phyloP scores from a whole-genome alignment of 1,284 basidiomycete genomes.

The Ustilago loliicola region DNA sequence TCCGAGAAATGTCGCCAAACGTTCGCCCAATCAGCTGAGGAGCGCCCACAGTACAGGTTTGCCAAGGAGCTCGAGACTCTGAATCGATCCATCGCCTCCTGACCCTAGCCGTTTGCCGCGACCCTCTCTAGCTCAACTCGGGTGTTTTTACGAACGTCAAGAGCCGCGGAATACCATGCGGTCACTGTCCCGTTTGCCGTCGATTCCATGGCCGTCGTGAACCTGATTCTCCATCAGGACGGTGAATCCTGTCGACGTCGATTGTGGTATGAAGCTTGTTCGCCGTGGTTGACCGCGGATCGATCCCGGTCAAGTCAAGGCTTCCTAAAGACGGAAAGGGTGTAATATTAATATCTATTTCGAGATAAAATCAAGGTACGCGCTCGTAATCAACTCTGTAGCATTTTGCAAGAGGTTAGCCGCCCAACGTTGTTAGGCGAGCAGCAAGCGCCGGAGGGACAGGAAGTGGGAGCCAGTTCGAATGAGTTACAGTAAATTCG shows the following conservation, averaged over 20 bases:
- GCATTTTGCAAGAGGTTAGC: not conserved
- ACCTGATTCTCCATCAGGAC: not conserved
- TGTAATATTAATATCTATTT: not conserved
- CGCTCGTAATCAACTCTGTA: not conserved
- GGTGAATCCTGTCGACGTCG: not conserved
- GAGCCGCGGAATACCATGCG: conserved; percentile 1
- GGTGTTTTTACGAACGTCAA: not conserved
- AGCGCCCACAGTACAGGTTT: not conserved
- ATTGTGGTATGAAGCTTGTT: not conserved
- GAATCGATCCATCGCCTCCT: not conserved
- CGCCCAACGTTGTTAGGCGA: not conserved
- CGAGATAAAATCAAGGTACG: not conserved
- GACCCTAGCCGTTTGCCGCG: not conserved
- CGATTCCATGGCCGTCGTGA: not conserved
- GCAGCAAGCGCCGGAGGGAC: not conserved
- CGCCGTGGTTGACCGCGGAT: not conserved
- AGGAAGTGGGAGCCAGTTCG: too few relatives aligned
- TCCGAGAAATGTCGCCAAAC: not conserved
- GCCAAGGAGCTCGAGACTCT: conserved; percentile 11
- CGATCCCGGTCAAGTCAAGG: not conserved
- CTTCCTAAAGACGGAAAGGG: not conserved
- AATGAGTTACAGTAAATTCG: not conserved
- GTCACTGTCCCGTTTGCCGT: not conserved
- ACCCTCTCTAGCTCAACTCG: not conserved
- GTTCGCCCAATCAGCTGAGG: conserved; percentile 8